Evolutionary conservation across 129 eudicot genomes (phyloP).

Genomic region (Flaveria linearis): DNA sequence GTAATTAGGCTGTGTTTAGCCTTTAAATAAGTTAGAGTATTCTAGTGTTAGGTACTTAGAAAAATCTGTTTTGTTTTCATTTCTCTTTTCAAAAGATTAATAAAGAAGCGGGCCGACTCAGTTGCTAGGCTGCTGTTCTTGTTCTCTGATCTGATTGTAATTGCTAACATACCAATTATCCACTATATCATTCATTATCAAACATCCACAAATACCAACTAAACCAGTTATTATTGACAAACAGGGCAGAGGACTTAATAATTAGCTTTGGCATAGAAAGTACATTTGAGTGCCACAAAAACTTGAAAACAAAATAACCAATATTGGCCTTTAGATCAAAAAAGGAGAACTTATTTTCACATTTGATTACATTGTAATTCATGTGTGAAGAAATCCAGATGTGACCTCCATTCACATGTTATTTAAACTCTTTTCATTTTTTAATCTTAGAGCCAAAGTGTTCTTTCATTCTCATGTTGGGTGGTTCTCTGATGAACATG

Average conservation of each 20-base stretch:
- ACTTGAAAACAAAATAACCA: neutral
- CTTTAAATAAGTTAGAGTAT: too few relatives aligned
- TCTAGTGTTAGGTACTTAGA: too few relatives aligned
- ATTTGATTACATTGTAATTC: neutral
- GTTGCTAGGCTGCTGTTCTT: too few relatives aligned
- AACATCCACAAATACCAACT: neutral
- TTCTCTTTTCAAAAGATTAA: too few relatives aligned
- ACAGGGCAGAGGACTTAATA: neutral
- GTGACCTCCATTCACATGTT: neutral
- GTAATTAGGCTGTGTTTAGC: too few relatives aligned
- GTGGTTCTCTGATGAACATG: neutral
- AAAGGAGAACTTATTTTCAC: neutral
- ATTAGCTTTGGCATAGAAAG: neutral
- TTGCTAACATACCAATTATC: too few relatives aligned
- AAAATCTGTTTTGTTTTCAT: too few relatives aligned
- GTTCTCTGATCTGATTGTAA: too few relatives aligned
- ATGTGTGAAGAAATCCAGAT: neutral
- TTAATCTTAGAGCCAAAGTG: neutral
- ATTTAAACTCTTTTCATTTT: neutral
- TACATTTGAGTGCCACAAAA: neutral
- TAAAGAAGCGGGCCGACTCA: too few relatives aligned
- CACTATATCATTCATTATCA: neutral
- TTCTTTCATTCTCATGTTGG: neutral
- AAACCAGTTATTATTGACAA: neutral
- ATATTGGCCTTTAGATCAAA: neutral